Evolutionary conservation across 257 asterid species (phyloP).

Genomic region (Marsdenia floribunda): DNA sequence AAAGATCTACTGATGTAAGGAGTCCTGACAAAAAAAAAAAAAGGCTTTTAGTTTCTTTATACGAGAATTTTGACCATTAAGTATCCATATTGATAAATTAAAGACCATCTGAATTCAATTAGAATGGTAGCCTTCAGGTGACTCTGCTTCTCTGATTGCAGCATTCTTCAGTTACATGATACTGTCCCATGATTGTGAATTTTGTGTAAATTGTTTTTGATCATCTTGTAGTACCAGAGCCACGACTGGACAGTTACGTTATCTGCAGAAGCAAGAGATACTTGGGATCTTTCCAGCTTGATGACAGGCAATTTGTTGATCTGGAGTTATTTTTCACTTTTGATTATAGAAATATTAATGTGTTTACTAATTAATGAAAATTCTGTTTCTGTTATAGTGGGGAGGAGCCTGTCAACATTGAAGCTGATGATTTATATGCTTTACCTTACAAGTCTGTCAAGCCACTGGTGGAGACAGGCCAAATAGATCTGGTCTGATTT

Average conservation of each 20-base stretch:
- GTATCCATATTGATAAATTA: not conserved
- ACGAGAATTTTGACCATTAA: not conserved
- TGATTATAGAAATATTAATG: not conserved
- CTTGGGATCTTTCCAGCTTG: conserved; percentile 78
- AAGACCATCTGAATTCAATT: not conserved
- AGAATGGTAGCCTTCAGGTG: not conserved
- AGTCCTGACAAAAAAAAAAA: not conserved
- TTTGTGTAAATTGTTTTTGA: not conserved
- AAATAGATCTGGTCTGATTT: conserved; percentile 72
- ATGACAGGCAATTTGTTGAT: conserved; percentile 49
- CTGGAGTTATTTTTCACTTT: not conserved
- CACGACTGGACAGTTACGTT: conserved; percentile 59
- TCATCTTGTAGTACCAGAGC: conserved; percentile 59
- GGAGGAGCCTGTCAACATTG: conserved; percentile 71
- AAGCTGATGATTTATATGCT: conserved; percentile 79
- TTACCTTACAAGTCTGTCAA: conserved; percentile 75
- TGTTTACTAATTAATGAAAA: conserved; percentile 20
- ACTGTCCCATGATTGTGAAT: not conserved
- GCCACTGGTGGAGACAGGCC: conserved; percentile 76
- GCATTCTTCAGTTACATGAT: not conserved
- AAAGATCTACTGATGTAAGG: not conserved
- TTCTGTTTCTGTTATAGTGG: conserved; percentile 35
- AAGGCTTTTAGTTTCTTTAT: not conserved
- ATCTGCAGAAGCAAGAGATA: conserved; percentile 78
- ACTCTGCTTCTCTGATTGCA: not conserved